A percentile compares a stretch with the other conserved stretches of the same genome.
These are phyloP conservation scores for Pseudonitzschia pungens DNA, from an alignment of 108 stramenopile species.

Conservation along the genomic window DNA sequence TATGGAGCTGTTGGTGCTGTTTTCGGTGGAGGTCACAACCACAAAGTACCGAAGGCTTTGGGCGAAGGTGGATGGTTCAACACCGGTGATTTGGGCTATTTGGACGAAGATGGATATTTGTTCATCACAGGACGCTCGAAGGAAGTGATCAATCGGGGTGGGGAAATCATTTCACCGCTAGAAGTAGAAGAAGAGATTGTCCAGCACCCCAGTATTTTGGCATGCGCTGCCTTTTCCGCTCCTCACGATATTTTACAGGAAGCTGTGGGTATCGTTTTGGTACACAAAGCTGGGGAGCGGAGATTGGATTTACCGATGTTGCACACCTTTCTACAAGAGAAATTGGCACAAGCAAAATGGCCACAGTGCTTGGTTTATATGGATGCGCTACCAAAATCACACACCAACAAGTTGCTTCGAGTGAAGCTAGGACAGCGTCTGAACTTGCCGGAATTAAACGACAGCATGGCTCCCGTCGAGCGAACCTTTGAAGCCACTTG, in stretches of 20 bases:
- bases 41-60: slow-evolving; percentile 1
- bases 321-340: slow-evolving; percentile 48
- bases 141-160: slow-evolving; percentile 86
- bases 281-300: slow-evolving; percentile 32
- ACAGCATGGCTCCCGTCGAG: slow-evolving; percentile 46
- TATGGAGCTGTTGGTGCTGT: slow-evolving; percentile 34
- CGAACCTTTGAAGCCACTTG: slow-evolving; percentile 58
- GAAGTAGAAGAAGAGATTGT: slow-evolving; percentile 75
- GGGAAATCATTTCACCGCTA: slow-evolving; percentile 72
- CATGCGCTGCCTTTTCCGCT: slow-evolving; percentile 52
- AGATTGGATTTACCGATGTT: slow-evolving; percentile 45
- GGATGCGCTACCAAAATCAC: slow-evolving; percentile 61
- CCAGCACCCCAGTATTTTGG: slow-evolving; percentile 45
- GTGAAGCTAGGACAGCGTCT: slow-evolving; percentile 58
- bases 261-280: slow-evolving; percentile 65
- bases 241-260: slow-evolving; percentile 64
- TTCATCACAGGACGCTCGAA: slow-evolving; percentile 77
- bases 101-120: slow-evolving; percentile 73
- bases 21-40: slow-evolving; percentile 4
- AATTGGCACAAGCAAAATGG: slow-evolving; percentile 52
- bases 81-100: slow-evolving; percentile 76
- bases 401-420: slow-evolving; percentile 57
- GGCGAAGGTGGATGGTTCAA: slow-evolving; percentile 67
- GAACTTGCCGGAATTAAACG: slow-evolving; percentile 45
- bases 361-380: slow-evolving; percentile 63